Conservation (phyloP, 2,329 filamentous ascomycete species). For the Leptosphaerulina australis region DNA sequence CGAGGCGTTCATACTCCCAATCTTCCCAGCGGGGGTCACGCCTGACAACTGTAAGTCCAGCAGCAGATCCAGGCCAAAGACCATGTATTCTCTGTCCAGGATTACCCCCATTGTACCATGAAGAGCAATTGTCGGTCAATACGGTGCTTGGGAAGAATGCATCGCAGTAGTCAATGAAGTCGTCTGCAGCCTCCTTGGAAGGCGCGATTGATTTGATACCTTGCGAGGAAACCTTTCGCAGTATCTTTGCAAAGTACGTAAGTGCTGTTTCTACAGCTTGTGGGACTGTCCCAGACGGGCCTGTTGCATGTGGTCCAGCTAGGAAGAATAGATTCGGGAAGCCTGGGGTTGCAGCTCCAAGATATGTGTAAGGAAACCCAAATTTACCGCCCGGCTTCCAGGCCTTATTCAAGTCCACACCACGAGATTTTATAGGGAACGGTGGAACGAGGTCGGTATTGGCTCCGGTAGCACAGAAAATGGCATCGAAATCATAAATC, state of each 20-base stretch:
- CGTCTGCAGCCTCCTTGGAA: constrained; percentile 64
- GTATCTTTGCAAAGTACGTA: constrained; percentile 68
- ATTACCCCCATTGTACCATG: constrained; percentile 70
- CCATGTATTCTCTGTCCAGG: constrained; percentile 70
- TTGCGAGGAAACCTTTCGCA: constrained; percentile 70
- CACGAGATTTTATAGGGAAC: constrained; percentile 65
- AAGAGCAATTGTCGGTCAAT: constrained; percentile 67
- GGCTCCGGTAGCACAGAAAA: constrained; percentile 70
- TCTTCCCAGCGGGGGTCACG: constrained; percentile 65
- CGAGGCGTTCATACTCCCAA: constrained; percentile 60
- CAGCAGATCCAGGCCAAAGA: constrained; percentile 71
- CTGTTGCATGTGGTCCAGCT: constrained; percentile 55
- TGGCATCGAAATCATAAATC: constrained; percentile 49
- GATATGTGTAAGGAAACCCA: constrained; percentile 71
- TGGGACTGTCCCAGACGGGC: constrained; percentile 67
- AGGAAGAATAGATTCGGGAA: constrained; percentile 73
- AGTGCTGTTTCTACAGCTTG: constrained; percentile 70
- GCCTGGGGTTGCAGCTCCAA: constrained; percentile 66
- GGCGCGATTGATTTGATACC: constrained; percentile 68
- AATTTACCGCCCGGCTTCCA: constrained; percentile 63
- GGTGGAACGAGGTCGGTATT: constrained; percentile 59
- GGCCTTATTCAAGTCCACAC: constrained; percentile 59
- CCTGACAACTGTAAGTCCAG: constrained; percentile 65
- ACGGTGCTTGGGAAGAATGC: constrained; percentile 58
- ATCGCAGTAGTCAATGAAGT: constrained; percentile 66